A percentile compares a stretch with the other conserved stretches of the same genome.
phyloP scores from a whole-genome alignment of 1,139 yeast species.

The Taphrina populina region DNA sequence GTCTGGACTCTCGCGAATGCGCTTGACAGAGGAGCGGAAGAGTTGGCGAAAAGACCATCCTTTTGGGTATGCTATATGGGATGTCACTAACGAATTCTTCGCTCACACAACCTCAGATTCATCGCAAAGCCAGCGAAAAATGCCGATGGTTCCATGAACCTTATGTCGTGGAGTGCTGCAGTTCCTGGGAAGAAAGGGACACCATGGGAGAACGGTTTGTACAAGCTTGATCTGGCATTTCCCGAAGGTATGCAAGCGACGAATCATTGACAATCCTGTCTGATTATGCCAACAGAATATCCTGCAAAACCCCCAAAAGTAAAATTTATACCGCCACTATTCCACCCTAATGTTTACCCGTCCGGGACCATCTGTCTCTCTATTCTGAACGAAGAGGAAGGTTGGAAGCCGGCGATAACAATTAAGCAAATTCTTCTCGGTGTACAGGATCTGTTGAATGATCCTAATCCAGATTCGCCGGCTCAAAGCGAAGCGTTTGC shows the following conservation, averaged over 20 bases:
- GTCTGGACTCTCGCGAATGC: slow-evolving; percentile 59
- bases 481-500: slow-evolving; percentile 97
- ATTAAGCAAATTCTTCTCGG: slow-evolving; percentile 86
- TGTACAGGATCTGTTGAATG: slow-evolving; percentile 82
- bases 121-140: slow-evolving; percentile 82
- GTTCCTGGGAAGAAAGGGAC: slow-evolving; percentile 90
- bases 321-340: slow-evolving; percentile 77
- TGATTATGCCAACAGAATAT: neutral
- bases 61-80: slow-evolving; percentile 47
- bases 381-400: slow-evolving; percentile 90
- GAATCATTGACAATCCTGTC: neutral
- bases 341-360: slow-evolving; percentile 96
- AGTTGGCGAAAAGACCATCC: slow-evolving; percentile 99
- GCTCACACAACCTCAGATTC: slow-evolving; percentile 56
- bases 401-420: slow-evolving; percentile 97
- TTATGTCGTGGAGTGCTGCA: slow-evolving; percentile 89
- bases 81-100: neutral
- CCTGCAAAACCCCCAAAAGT: slow-evolving; percentile 32
- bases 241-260: slow-evolving; percentile 51
- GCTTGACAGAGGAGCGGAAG: slow-evolving; percentile 59
- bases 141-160: slow-evolving; percentile 76
- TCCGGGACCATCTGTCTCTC: slow-evolving; percentile 93
- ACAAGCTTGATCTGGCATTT: slow-evolving; percentile 78
- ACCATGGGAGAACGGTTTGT: slow-evolving; percentile 83
- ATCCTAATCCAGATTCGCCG: slow-evolving; percentile 93